Evolutionary conservation across 208 protist genomes (phyloP), one percentile per base, ranked within the genome.

Genomic region (Phytomonas francai): DNA sequence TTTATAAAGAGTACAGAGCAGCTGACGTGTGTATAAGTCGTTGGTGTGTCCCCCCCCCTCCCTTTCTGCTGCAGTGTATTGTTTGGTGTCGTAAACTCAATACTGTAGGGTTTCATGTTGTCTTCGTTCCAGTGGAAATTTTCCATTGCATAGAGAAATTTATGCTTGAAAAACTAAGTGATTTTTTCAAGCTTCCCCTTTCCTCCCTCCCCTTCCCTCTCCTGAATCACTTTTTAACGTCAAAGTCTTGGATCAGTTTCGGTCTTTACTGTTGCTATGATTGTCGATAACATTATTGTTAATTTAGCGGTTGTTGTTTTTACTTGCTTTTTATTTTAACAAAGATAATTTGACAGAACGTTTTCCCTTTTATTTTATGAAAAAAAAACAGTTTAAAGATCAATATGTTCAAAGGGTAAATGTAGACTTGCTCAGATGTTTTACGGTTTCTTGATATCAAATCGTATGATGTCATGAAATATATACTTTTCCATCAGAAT

Each of bases 391-490:
- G n/a, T 8, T 39, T 12, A 67, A 39, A 25, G 19, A 54, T 54
- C 45, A 5, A 54, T 25, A 54, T 22, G 19, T 54, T 22, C 8
- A 3, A 54, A 54, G 22, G 45, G 45, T 54, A 54, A 54, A 54
- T 54, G 19, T 19, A 54, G 11, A 25, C 16, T 42, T 39, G 70
- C 19, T 39, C 30, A 16, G 49, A 59, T 63, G 36, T 63, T 58
- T 68, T 54, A 60, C 31, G 31, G 31, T 54, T 64, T 27, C 19
- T 72, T 36, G 61, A 32, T 68, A 65, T 64, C 14, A 67, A 36
- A 51, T 62, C 3, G 25, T 54, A 16, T 19, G 22, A 54, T 54
- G 45, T 54, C 45, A 54, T 54, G 45, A 25, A 54, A 54, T 54
- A 25, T 25, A 25, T 54, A 54, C 45, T 19, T 19, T 54, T 54